Conservation (phyloP, 495 filamentous ascomycete species). For the Cladorrhinum samala region DNA sequence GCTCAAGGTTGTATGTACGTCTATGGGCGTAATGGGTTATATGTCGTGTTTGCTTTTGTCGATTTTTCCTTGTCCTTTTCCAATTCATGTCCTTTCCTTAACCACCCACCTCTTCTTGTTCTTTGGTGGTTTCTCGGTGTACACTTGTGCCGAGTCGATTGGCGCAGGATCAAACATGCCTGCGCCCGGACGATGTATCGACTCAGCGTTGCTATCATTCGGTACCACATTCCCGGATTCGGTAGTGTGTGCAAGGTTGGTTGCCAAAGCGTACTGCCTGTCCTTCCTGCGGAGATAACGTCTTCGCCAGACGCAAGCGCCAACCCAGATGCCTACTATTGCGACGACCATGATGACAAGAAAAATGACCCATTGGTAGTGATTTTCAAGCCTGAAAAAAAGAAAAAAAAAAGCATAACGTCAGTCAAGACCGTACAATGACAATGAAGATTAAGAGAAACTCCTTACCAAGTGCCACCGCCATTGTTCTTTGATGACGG, state of each 20-base stretch:
- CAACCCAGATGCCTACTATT: slow-evolving; percentile 47
- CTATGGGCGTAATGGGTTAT: too few species aligned
- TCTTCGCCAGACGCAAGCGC: slow-evolving; percentile 46
- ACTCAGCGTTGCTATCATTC: slow-evolving; percentile 22
- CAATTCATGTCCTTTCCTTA: slow-evolving; percentile 29
- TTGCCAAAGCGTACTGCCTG: slow-evolving; percentile 42
- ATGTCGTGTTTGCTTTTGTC: too few species aligned
- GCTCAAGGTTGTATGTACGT: background rate
- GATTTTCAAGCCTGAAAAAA: slow-evolving; percentile 38
- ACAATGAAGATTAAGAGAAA: background rate
- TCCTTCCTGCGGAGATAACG: slow-evolving; percentile 48
- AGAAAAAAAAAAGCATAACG: background rate
- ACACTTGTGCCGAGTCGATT: slow-evolving; percentile 21
- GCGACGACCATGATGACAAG: slow-evolving; percentile 47
- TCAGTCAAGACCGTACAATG: slow-evolving; percentile 5
- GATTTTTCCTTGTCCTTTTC: background rate
- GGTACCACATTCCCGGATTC: slow-evolving; percentile 27
- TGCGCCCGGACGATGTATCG: slow-evolving; percentile 23
- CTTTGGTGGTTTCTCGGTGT: slow-evolving; percentile 25
- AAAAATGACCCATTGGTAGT: slow-evolving; percentile 54
- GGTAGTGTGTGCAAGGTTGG: slow-evolving; percentile 24
- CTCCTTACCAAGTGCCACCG: slow-evolving; percentile 23
- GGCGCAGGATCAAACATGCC: slow-evolving; percentile 31
- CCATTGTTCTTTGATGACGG: slow-evolving; percentile 17
- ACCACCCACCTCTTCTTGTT: slow-evolving; percentile 38